Evolutionary conservation across 164 flowering plant genomes (phyloP), one percentile per base, ranked within the genome.

Genomic region (Tinospora cordifolia): DNA sequence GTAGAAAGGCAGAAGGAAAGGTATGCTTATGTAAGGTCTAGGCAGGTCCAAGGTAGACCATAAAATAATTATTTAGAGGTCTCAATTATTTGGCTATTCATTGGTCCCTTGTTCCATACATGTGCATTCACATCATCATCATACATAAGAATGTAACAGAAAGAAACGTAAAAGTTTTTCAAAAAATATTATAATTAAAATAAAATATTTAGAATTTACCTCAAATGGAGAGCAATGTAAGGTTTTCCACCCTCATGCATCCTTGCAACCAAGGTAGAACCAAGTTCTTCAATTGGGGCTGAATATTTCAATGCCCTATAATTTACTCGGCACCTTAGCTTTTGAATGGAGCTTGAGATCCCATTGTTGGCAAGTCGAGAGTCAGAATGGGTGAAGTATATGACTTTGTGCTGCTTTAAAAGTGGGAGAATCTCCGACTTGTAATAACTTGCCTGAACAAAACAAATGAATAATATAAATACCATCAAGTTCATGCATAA

Each of bases 351-450:
- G 76, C n/a, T 74, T 3, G 91, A 84, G 24, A 95, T 67, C 25
- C 78, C 91, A 76, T 92, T 95, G 84, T 92, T 95, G 65, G 99
- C 91, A 69, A 95, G 83, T 66, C 99, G 86, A 62, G 99, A 92
- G 82, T 95, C 98, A 34, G 96, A 83, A 71, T 95, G 99, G 69
- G 98, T 95, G 71, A 95, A 91, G 77, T 90, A 91, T 41, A 95
- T 71, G 62, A 95, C 95, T 82, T 86, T 88, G 79, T 95, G 96
- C 77, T 88, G 90, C 83, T 88, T 88, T 77, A 95, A 69, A 66
- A 88, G 83, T n/a, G 96, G 91, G 65, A 91, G 89, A 75, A 92
- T 81, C 79, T 92, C 98, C 8, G 80, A 63, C 73, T 86, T 90
- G 65, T 92, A 95, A 79, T 95, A 95, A 71, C 83, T 76, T 72